Percentiles rank a stretch among this genome's conserved stretches.
phyloP scores from a whole-genome alignment of 345 rosid genomes.

The Microthlaspi erraticum region DNA sequence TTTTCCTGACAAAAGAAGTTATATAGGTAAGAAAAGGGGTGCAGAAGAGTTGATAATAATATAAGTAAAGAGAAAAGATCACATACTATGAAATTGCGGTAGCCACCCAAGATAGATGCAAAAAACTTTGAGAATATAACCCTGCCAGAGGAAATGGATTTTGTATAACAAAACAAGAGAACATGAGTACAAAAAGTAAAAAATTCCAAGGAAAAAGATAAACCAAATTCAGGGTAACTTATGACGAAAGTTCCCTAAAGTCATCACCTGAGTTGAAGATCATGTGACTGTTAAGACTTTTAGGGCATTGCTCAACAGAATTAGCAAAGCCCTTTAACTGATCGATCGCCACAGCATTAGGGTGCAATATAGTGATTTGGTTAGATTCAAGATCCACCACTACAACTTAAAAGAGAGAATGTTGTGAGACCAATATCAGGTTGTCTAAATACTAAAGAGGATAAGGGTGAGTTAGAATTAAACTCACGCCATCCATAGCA shows the following conservation, averaged over 20 bases:
- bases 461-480: constrained; percentile 14
- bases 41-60: constrained; percentile 10
- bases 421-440: constrained; percentile 28
- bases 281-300: constrained; percentile 75
- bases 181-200: constrained; percentile 21
- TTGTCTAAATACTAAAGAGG: constrained; percentile 25
- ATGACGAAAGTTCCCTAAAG: constrained; percentile 26
- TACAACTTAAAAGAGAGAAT: constrained; percentile 72
- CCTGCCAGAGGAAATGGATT: constrained; percentile 61
- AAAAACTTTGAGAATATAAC: constrained; percentile 89
- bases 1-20: constrained; percentile 67
- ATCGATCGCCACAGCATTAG: constrained; percentile 88
- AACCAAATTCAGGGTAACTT: constrained; percentile 2
- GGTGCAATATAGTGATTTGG: constrained; percentile 77
- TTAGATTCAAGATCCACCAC: constrained; percentile 96
- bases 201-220: background rate
- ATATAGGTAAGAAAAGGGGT: constrained; percentile 23
- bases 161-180: constrained; percentile 30
- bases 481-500: constrained; percentile 97
- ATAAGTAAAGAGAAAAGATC: constrained; percentile 29
- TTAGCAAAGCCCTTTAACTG: constrained; percentile 65
- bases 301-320: constrained; percentile 59
- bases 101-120: constrained; percentile 94
- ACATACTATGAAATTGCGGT: constrained; percentile 96
- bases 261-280: constrained; percentile 96